phyloP scores from a whole-genome alignment of 345 rosid species.

The Aquilaria yunnanensis region DNA sequence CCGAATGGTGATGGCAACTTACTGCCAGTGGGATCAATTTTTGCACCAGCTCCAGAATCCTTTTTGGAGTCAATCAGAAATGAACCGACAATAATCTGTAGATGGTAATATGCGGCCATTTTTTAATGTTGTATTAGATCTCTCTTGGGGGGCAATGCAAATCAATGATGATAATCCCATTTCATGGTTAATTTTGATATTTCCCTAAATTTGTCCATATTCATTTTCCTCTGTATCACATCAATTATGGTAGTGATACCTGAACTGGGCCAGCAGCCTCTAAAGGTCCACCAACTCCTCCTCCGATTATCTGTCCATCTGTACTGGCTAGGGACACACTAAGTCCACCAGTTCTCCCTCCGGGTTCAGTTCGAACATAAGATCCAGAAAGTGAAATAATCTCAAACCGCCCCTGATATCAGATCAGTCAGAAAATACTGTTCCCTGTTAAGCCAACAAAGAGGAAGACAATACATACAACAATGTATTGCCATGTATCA shows the following conservation, averaged over 20 bases:
- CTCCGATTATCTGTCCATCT: slow-evolving; percentile 75
- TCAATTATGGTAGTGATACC: slow-evolving; percentile 22
- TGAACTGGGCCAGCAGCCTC: slow-evolving; percentile 83
- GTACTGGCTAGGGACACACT: slow-evolving; percentile 61
- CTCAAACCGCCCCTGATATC: slow-evolving; percentile 68
- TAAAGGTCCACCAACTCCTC: slow-evolving; percentile 72
- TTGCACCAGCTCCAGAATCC: slow-evolving; percentile 25
- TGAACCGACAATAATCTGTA: slow-evolving; percentile 56
- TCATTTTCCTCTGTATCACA: no score
- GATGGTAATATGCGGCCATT: slow-evolving; percentile 1
- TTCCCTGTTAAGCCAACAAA: no score
- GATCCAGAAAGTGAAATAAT: slow-evolving; percentile 74
- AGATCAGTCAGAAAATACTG: neutral
- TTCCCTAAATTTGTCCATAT: no score
- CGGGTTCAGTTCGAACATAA: slow-evolving; percentile 54
- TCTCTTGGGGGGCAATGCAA: neutral
- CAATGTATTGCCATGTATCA: no score
- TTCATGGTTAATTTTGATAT: neutral
- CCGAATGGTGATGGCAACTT: slow-evolving; percentile 43
- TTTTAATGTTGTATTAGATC: no score
- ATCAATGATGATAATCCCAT: neutral
- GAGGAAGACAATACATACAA: no score
- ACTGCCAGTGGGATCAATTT: slow-evolving; percentile 39
- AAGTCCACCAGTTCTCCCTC: slow-evolving; percentile 77
- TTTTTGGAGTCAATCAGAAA: slow-evolving; percentile 47